Base-by-base conservation (phyloP, 345 rosid genomes). In the Microcos paniculata region DNA sequence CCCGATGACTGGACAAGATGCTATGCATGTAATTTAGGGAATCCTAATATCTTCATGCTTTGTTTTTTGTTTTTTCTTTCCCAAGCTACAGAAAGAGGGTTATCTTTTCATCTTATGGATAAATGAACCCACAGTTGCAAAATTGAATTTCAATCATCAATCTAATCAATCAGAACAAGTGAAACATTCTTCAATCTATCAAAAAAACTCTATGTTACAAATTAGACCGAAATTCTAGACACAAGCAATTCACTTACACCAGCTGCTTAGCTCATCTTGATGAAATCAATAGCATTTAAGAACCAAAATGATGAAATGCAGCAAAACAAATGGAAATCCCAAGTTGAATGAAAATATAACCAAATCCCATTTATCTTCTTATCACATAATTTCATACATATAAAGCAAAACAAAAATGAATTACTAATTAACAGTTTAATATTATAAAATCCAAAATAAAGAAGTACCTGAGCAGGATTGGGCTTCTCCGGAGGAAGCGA, bases 401-500 rank as follows among this genome's bases (percentile, higher is more conserved):
- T 1, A 21, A 9, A 11, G 35, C 13, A 21, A 10, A 15, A 6
- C 15, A 19, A 26, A 30, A 15, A 23, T 21, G n/a, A 35, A 28
- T 23, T 35, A 18, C 10, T 24, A 43, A 26, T 48, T 56, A 11
- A n/a, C 4, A 28, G 8, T 13, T 23, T 18, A 43, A 33, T 28
- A 53, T 15, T 10, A 3, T 2, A 74, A 62, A 63, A 19, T 35
- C 40, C 40, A 70, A 12, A 82, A 56, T n/a, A 52, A 0, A 64
- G 23, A 71, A 74, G 66, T 73, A 92, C 98, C 98, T 86, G 91
- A 70, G 85, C 80, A 2, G 86, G 76, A 70, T 80, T 78, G 35
- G 71, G 57, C 18, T 80, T 82, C 68, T 85, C 78, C 19, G 46
- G 24, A 73, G 86, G 75, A 4, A 82, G 26, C 7, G 92, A 81